phyloP scores from a whole-genome alignment of 495 filamentous ascomycete species.

The Penicillium bovifimosum region DNA sequence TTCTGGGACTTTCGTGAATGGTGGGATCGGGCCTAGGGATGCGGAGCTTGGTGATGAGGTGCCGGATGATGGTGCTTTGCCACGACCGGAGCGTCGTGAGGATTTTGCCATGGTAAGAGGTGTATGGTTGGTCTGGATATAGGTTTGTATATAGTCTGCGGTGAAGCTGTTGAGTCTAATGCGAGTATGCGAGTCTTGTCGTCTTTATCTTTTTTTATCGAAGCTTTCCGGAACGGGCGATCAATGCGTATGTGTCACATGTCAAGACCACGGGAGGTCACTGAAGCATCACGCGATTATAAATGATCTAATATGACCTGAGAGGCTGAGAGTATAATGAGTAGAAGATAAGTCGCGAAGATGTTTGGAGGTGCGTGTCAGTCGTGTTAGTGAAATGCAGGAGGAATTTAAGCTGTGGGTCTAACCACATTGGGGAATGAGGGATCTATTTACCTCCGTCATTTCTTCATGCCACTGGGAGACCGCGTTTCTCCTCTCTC shows the following conservation, averaged over 20 bases:
- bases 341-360: background rate
- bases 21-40: slow-evolving; percentile 44
- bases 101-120: slow-evolving; percentile 36
- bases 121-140: background rate
- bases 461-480: background rate
- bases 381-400: background rate
- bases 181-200: background rate
- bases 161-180: background rate
- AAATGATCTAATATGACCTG: slow-evolving; percentile 5
- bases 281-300: background rate
- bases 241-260: slow-evolving; percentile 31
- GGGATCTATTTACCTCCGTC: slow-evolving; percentile 20
- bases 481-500: slow-evolving; percentile 1
- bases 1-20: slow-evolving; percentile 57
- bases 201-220: slow-evolving; percentile 16
- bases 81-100: slow-evolving; percentile 26
- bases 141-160: background rate
- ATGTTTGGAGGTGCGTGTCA: background rate
- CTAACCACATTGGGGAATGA: slow-evolving; percentile 26
- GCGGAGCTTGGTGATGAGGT: slow-evolving; percentile 35
- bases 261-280: slow-evolving; percentile 18
- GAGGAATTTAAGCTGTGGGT: background rate
- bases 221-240: slow-evolving; percentile 14
- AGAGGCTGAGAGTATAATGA: background rate
- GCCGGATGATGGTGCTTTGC: slow-evolving; percentile 31